Evolutionary conservation across 495 filamentous ascomycete genomes (phyloP).

Genomic region (Tuber melanosporum): DNA sequence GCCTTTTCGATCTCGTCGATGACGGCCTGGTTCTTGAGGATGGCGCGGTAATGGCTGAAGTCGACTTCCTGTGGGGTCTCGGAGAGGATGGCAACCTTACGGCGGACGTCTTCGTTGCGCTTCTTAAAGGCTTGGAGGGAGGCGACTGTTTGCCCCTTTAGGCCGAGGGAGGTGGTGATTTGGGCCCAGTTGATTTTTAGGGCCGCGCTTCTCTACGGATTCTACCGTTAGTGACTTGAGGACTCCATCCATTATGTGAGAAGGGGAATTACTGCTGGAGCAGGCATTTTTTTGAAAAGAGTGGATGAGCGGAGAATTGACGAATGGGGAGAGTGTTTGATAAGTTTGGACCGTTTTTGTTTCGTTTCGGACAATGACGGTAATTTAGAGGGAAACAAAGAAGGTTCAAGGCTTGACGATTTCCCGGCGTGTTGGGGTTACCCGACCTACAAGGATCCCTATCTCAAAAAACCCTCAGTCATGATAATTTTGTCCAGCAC

Average conservation of each 20-base stretch:
- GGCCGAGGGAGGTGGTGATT: slow-evolving; percentile 82
- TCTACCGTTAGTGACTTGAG: slow-evolving; percentile 22
- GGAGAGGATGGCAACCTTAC: slow-evolving; percentile 71
- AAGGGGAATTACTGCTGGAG: slow-evolving; percentile 27
- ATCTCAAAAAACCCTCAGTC: not conserved
- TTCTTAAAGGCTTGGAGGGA: slow-evolving; percentile 96
- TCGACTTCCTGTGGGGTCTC: slow-evolving; percentile 78
- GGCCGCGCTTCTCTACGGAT: slow-evolving; percentile 83
- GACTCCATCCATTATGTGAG: not conserved
- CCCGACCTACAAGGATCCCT: not conserved
- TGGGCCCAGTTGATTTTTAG: slow-evolving; percentile 98
- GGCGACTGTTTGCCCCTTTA: slow-evolving; percentile 85
- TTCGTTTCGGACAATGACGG: slow-evolving; percentile 15
- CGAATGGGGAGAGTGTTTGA: not conserved
- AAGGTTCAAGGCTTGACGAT: not conserved
- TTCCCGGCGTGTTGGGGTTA: not conserved
- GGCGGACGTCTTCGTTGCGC: slow-evolving; percentile 97
- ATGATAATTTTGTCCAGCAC: not conserved
- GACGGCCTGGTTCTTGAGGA: slow-evolving; percentile 89
- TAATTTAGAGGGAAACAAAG: no score
- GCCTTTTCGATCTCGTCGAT: slow-evolving; percentile 95
- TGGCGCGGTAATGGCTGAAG: slow-evolving; percentile 82
- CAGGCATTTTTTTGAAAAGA: slow-evolving; percentile 22
- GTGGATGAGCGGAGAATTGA: slow-evolving; percentile 17
- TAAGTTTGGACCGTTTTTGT: not conserved